Evolutionary conservation across 371 early-diverging fungal species (phyloP).

Genomic region (Fennellomyces sp.): DNA sequence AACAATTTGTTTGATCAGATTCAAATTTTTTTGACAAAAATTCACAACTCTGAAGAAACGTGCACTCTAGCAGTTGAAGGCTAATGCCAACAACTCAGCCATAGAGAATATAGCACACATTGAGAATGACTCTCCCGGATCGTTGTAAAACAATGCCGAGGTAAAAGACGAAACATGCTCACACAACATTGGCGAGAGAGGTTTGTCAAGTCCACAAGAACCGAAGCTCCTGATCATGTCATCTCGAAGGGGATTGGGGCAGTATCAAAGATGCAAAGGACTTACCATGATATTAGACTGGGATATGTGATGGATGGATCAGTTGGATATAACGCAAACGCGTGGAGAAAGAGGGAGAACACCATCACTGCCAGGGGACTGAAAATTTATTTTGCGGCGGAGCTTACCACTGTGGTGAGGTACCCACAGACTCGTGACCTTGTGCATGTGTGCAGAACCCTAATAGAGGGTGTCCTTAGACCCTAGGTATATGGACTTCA

Average conservation of each 20-base stretch:
- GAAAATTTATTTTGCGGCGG: no score
- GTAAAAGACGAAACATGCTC: neutral
- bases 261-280: neutral
- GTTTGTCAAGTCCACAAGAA: neutral
- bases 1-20: conserved; percentile 28
- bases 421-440: no score
- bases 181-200: no score
- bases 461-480: no score
- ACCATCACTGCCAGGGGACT: neutral
- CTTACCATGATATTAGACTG: conserved; percentile 2
- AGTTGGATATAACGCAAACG: neutral
- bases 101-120: conserved; percentile 7
- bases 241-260: neutral
- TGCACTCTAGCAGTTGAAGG: conserved; percentile 29
- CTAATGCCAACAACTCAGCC: conserved; percentile 20
- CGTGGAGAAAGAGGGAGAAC: neutral
- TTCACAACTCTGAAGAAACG: conserved; percentile 34
- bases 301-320: neutral
- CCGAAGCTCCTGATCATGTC: neutral
- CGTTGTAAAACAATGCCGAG: neutral
- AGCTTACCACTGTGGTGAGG: no score
- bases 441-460: no score
- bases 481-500: no score
- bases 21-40: conserved; percentile 24
- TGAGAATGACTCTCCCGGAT: conserved; percentile 1